Evolutionary conservation across 2,329 filamentous ascomycete genomes (phyloP), one percentile per base, ranked within the genome.

Genomic region (Salinomyces thailandicus): DNA sequence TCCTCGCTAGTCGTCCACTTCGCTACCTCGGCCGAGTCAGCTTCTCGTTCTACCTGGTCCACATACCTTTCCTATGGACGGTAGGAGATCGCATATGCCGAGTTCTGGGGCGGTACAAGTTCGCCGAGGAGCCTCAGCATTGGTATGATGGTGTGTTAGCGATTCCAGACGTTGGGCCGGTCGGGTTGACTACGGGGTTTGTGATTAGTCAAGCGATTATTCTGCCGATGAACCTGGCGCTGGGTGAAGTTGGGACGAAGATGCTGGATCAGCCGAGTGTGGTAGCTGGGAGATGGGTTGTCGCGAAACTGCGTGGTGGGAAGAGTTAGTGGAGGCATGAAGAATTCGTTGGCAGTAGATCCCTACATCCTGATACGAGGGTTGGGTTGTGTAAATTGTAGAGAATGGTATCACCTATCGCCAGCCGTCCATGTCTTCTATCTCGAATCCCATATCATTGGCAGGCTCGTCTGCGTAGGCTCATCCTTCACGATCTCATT

Each of bases 11-110:
- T 1, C 49, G 57, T 2, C 46, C 63, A 12, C 60, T 74, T 3
- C 72, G 75, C 49, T 78, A 77, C 54, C 59, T 78, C 5, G 75
- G 75, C 40, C 68, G 68, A 50, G 69, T 78, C 45, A 76, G 71
- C 35, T 79, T 74, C 50, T 68, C 72, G 33, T 51, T 79, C 17
- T 79, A 79, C 52, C 64, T 79, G 11, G 69, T 77, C 61, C 75
- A 79, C 50, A 72, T 73, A 1, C 69, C 71, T 3, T 63, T 69
- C 71, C 22, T 36, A 19, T 29, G 74, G 46, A 65, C 66, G 2
- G 47, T 69, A 13, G 72, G 72, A 8, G 75, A 73, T 46, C 59
- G 64, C 20, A 27, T 83, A 1, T 64, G 67, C 39, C 63, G 74
- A 49, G 62, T 61, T 20, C 62, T 64, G 57, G 67, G 62, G 58